Evolutionary conservation across 225 moss, liverwort and hornwort genomes (phyloP).

Genomic region (Bryum argenteum): DNA sequence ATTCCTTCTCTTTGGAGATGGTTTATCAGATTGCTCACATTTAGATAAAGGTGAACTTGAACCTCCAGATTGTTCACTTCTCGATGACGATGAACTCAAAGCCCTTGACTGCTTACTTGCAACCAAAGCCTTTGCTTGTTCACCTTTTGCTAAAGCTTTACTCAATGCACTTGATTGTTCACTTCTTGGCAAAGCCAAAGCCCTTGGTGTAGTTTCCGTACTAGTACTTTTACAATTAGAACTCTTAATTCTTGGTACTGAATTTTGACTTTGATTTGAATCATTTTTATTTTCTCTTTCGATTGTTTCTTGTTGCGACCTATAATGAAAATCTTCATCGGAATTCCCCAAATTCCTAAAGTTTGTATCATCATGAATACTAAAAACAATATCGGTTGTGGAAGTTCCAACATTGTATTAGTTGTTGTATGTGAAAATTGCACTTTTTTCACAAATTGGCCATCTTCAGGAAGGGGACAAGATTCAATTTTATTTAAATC

Average conservation of each 20-base stretch:
- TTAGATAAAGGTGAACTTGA: too few relatives aligned
- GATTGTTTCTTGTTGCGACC: background rate
- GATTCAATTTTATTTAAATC: too few relatives aligned
- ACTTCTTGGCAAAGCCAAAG: background rate
- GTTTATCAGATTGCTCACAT: background rate
- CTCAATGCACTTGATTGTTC: too few relatives aligned
- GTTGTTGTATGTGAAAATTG: constrained; percentile 26
- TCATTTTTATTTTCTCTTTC: background rate
- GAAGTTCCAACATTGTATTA: background rate
- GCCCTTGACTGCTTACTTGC: background rate
- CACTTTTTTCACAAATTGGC: background rate
- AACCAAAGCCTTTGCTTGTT: too few relatives aligned
- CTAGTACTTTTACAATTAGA: too few relatives aligned
- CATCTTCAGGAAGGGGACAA: background rate
- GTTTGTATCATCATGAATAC: background rate
- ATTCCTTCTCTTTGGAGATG: background rate
- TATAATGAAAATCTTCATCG: constrained; percentile 16
- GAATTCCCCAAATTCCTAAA: background rate
- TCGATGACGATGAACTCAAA: background rate
- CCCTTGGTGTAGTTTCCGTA: background rate
- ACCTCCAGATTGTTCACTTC: too few relatives aligned
- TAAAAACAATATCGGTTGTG: background rate
- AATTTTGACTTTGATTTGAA: background rate
- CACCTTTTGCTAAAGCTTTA: too few relatives aligned
- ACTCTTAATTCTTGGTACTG: background rate